These are phyloP conservation scores for Dryadomyces quercus-mongolicae DNA, from an alignment of 2,329 filamentous ascomycete genomes.

Conservation along the genomic window DNA sequence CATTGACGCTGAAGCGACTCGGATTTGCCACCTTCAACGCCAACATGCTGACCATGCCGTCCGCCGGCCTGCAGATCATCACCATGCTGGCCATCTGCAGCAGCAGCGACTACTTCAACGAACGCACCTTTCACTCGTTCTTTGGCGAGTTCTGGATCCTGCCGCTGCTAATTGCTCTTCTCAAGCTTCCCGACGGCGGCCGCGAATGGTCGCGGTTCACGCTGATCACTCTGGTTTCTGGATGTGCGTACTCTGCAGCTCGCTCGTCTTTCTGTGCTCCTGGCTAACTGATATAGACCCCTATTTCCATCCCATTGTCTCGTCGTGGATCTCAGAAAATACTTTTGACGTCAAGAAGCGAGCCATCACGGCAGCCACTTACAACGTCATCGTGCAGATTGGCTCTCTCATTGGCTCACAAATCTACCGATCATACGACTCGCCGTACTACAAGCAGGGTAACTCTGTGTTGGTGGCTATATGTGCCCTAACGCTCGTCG, in stretches of 20 bases:
- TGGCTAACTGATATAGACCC: too few relatives aligned
- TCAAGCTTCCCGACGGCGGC: conserved; percentile 32
- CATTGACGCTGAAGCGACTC: conserved; percentile 41
- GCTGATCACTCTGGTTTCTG: conserved; percentile 29
- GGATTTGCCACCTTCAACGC: conserved; percentile 46
- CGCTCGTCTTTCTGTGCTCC: too few relatives aligned
- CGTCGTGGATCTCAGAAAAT: conserved; percentile 4
- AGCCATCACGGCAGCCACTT: conserved; percentile 2
- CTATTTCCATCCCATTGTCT: conserved; percentile 2
- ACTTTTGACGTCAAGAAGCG: conserved; percentile 9
- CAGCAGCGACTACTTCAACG: conserved; percentile 39
- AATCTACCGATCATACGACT: conserved; percentile 43
- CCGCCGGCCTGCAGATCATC: conserved; percentile 36
- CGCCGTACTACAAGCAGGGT: conserved; percentile 39
- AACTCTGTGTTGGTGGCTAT: conserved; percentile 41
- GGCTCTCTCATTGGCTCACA: conserved; percentile 22
- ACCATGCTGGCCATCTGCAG: conserved; percentile 35
- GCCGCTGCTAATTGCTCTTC: conserved; percentile 36
- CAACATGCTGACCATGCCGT: conserved; percentile 51
- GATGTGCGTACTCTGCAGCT: conserved; percentile 24
- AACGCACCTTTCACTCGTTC: conserved; percentile 30
- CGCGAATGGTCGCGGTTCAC: conserved; percentile 40
- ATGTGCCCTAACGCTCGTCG: conserved; percentile 33
- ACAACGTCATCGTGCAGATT: conserved; percentile 22
- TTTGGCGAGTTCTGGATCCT: conserved; percentile 18